Evolutionary conservation across 441 rosid genomes (phyloP).

Genomic region (Bocquillonia castaneifolia): DNA sequence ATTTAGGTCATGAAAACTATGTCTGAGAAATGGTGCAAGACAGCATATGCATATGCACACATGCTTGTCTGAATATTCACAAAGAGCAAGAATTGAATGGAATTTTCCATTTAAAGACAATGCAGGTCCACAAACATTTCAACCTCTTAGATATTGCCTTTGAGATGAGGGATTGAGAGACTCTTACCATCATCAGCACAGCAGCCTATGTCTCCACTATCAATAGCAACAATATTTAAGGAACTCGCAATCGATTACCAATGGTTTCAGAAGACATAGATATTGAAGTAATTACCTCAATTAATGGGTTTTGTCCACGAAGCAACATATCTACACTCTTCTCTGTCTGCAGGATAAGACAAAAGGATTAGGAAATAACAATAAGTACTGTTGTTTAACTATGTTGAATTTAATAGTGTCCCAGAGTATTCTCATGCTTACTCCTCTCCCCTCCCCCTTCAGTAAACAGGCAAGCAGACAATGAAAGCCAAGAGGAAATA

Average conservation of each 20-base stretch:
- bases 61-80: background rate
- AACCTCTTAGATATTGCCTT: background rate
- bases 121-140: background rate
- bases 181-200: too few relatives aligned
- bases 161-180: background rate
- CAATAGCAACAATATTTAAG: background rate
- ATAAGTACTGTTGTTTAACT: background rate
- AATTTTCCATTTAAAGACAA: background rate
- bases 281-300: conserved; percentile 43
- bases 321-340: conserved; percentile 67
- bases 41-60: background rate
- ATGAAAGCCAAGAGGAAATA: background rate
- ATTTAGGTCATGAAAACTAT: background rate
- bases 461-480: background rate
- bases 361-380: background rate
- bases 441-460: background rate
- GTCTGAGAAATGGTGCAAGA: background rate
- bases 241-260: background rate
- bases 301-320: conserved; percentile 46
- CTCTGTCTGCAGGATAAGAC: conserved; percentile 44
- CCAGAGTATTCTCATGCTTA: background rate
- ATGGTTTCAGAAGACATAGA: background rate
- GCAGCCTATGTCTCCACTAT: background rate
- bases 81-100: background rate
- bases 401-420: background rate